Base-by-base conservation (phyloP, 306 rosid species). In the Potentilla sterilis region DNA sequence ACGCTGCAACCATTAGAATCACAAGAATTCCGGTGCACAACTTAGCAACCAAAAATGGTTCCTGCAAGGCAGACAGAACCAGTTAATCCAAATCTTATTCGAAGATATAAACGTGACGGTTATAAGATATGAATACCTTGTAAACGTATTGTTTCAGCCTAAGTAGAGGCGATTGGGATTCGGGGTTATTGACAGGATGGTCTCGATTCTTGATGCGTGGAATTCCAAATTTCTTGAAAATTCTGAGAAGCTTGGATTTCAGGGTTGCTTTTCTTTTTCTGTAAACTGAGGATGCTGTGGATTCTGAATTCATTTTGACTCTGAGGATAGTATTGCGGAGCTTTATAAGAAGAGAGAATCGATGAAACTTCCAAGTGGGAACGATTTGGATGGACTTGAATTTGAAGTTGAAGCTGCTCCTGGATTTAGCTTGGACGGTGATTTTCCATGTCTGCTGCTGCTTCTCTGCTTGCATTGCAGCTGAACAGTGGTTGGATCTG, bases 371-470 rank as follows among this genome's bases (percentile, higher is more conserved):
- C 76, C 77, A 72, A 16, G 81, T 82, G 66, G 87, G 85, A 7
- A 6, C 5, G 47, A 44, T 40, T 19, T 47, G 83, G 4, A 81
- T 42, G 4, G 87, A 82, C 11, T 41, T 73, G 57, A 88, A 37
- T 76, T 82, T 81, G 83, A 92, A 78, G 15, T 75, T 69, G 71
- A 90, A 87, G 78, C 49, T 37, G 15, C 75, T 46, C 18, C 73
- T 83, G 83, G 85, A 77, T 82, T 80, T 88, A 40, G 96, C 83
- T 3, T 82, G 78, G 32, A 88, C 43, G 2, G 62, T 51, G 86
- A 92, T 68, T 72, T 65, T 77, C 88, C 87, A 88, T 74, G 83
- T 69, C 52, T 82, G 88, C 37, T 81, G 87, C 22, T 77, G 69
- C 65, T 35, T 24, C 38, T 35, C 85, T 66, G 64, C 69, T 69